A percentile compares a stretch with the other conserved stretches of the same genome.
phyloP scores from a whole-genome alignment of 257 asterid genomes.

The Orobanche coerulescens region DNA sequence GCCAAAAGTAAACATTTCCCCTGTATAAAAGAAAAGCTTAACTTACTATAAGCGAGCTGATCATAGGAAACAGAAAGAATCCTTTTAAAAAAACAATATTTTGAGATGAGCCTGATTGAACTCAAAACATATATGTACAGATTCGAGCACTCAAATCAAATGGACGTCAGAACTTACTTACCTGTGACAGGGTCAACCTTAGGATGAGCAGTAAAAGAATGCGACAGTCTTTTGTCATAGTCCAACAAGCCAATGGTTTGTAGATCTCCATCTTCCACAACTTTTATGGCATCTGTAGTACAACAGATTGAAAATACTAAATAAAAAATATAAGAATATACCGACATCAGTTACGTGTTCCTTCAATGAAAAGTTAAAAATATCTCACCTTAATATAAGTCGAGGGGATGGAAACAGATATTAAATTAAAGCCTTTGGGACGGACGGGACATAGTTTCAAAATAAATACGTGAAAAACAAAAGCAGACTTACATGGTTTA shows the following conservation, averaged over 20 bases:
- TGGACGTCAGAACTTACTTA: slow-evolving; percentile 34
- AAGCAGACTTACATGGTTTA: slow-evolving; percentile 78
- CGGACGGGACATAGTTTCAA: neutral
- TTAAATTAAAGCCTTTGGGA: neutral
- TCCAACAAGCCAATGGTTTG: slow-evolving; percentile 91
- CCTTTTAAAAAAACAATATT: neutral
- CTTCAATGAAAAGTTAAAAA: slow-evolving; percentile 9
- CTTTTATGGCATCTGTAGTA: slow-evolving; percentile 68
- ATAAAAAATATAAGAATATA: neutral
- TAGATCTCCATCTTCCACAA: slow-evolving; percentile 92
- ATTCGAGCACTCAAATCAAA: slow-evolving; percentile 6
- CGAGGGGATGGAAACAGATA: neutral
- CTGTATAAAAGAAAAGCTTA: slow-evolving; percentile 39
- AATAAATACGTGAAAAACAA: slow-evolving; percentile 10
- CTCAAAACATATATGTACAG: neutral
- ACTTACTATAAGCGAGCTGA: slow-evolving; percentile 17
- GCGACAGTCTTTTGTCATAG: slow-evolving; percentile 79
- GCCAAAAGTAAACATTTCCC: slow-evolving; percentile 96
- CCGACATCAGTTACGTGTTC: neutral
- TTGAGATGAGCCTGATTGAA: slow-evolving; percentile 1
- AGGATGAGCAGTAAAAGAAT: slow-evolving; percentile 96
- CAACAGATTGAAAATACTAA: slow-evolving; percentile 12
- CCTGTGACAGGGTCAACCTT: slow-evolving; percentile 93
- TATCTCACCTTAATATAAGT: neutral
- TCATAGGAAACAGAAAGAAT: neutral